These are phyloP conservation scores for Botrytis hyacinthi DNA, from an alignment of 2,329 filamentous ascomycete genomes.

Conservation along the genomic window DNA sequence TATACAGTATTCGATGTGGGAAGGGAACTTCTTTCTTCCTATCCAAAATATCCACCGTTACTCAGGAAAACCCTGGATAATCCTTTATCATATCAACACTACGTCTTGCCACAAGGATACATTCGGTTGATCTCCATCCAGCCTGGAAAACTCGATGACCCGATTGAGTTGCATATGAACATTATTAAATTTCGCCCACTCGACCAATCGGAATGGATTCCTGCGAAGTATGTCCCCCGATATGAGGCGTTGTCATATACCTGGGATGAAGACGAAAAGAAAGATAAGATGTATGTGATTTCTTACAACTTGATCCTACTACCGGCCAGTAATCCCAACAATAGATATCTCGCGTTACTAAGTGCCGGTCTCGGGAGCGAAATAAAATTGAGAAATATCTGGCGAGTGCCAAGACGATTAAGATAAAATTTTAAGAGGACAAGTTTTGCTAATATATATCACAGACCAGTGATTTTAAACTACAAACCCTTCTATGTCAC, in stretches of 20 bases:
- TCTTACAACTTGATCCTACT: neutral
- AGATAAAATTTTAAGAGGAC: neutral
- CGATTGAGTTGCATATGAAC: neutral
- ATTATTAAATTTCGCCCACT: rapidly evolving
- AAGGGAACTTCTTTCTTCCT: too few species aligned
- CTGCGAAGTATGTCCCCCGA: neutral
- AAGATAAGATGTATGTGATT: neutral
- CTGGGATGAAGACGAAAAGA: neutral
- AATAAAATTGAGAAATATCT: neutral
- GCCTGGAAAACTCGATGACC: neutral
- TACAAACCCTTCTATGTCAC: neutral
- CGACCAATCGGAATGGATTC: rapidly evolving
- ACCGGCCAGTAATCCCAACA: neutral
- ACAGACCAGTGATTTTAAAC: neutral
- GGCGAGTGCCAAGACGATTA: neutral
- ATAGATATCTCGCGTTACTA: neutral
- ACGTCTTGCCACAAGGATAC: neutral
- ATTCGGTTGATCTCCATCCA: neutral
- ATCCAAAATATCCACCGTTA: rapidly evolving
- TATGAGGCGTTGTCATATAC: neutral
- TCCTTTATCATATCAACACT: neutral
- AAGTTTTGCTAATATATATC: rapidly evolving
- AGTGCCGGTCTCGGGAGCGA: neutral
- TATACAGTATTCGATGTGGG: neutral
- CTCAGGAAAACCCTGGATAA: neutral